Base-by-base conservation (phyloP, 306 rosid genomes). In the Corylus americana region DNA sequence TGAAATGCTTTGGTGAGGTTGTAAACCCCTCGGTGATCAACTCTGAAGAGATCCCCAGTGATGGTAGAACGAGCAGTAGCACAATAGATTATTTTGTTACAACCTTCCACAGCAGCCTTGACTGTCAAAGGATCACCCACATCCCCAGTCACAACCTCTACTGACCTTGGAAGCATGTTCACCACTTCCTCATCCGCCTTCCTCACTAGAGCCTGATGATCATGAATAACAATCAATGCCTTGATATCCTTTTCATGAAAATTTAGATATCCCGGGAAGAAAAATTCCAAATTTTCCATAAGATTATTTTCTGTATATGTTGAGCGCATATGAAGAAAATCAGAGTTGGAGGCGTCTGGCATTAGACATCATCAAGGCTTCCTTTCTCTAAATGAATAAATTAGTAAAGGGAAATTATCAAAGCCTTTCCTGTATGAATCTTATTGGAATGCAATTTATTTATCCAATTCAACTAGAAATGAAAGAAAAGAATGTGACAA, bases 51-150 rank as follows among this genome's bases (percentile, higher is more conserved):
- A 85, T 95, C 98, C 51, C 87, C 98, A 22, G 95, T 89, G 71
- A 95, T 88, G 11, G 97, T 20, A 68, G 98, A 95, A 62, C 98
- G 92, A 8, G 98, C 98, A 74, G 98, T 95, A 42, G 98, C 98
- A 68, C 98, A 95, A 70, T 90, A 95, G 63, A 95, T 95, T 47
- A 95, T 89, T 81, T 95, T 95, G 85, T 88, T 91, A 80, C 91
- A 92, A 47, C 93, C 94, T 81, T 92, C 86, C 37, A 95, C 93
- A 3, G 96, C 96, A 22, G 76, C 83, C 77, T 79, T 80, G 72
- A 95, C 84, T 14, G 96, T 82, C 55, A 55, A 10, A 14, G 96
- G 94, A 76, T 92, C 98, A 77, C 98, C 98, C 29, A 95, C 98
- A 86, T 92, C 98, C 64, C 98, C 98, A 49, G 76, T 78, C 42